phyloP scores from a whole-genome alignment of 2,329 filamentous ascomycete genomes.

The Acrodontium crateriforme region DNA sequence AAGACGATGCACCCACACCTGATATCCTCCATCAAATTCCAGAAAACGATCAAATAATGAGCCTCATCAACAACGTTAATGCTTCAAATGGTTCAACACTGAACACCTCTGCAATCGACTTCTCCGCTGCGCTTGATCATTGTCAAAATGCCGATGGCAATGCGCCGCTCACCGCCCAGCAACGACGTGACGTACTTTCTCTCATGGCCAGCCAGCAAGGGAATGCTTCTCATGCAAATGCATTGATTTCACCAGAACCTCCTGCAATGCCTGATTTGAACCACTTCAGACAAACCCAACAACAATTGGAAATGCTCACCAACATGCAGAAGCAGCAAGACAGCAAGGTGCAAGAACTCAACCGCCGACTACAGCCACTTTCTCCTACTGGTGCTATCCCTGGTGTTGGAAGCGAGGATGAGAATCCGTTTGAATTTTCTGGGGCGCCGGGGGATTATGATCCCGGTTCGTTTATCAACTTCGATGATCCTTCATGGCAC shows the following conservation, averaged over 20 bases:
- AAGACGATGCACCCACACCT: constrained; percentile 27
- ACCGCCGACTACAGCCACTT: constrained; percentile 60
- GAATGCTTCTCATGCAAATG: constrained; percentile 36
- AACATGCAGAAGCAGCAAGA: constrained; percentile 69
- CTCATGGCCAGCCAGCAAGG: constrained; percentile 31
- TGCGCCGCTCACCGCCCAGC: constrained; percentile 32
- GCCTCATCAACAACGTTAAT: constrained; percentile 35
- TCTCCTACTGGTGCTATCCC: constrained; percentile 70
- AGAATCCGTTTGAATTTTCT: constrained; percentile 24
- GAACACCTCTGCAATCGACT: constrained; percentile 28
- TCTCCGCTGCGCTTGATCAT: constrained; percentile 32
- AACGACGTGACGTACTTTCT: constrained; percentile 34
- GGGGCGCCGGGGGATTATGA: constrained; percentile 32
- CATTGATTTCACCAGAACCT: constrained; percentile 41
- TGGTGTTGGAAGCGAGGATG: constrained; percentile 39
- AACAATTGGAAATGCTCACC: constrained; percentile 66
- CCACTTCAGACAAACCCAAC: constrained; percentile 53
- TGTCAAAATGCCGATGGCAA: constrained; percentile 34
- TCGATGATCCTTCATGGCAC: constrained; percentile 31
- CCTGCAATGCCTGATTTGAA: constrained; percentile 44
- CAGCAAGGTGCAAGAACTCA: constrained; percentile 60
- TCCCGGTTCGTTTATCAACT: constrained; percentile 44
- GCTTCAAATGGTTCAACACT: constrained; percentile 18
- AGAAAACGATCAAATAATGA: constrained; percentile 37
- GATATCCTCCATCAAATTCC: constrained; percentile 21